Evolutionary conservation across 176 grass and related monocot genomes (phyloP).

Genomic region (Avena sativa): DNA sequence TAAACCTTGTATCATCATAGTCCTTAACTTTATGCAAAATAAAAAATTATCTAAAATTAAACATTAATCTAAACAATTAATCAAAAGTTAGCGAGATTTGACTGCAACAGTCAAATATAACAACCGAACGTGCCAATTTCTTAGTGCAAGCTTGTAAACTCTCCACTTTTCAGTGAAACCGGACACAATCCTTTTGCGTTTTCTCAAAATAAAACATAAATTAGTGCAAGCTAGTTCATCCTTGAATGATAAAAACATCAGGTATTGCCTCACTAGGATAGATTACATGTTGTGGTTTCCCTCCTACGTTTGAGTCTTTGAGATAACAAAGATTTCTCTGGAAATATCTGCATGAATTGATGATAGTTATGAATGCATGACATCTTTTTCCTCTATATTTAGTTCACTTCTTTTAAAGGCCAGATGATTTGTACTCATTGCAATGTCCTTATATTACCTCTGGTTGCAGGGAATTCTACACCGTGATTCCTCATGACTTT

Average conservation of each 20-base stretch:
- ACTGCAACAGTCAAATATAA: constrained; percentile 2
- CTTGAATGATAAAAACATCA: neutral
- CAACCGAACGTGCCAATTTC: neutral
- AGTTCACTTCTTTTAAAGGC: neutral
- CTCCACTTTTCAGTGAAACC: neutral
- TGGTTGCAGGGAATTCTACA: constrained; percentile 64
- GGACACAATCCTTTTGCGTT: neutral
- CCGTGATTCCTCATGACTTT: constrained; percentile 98
- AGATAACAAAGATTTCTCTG: constrained; percentile 25
- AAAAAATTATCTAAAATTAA: neutral
- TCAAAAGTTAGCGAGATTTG: neutral
- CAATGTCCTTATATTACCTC: constrained; percentile 25
- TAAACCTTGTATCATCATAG: neutral
- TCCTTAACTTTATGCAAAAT: neutral
- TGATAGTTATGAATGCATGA: constrained; percentile 1
- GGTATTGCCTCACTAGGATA: constrained; percentile 16
- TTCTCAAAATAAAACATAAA: neutral
- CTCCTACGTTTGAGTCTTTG: neutral
- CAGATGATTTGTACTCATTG: constrained; percentile 9
- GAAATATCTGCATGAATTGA: constrained; percentile 31
- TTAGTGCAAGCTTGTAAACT: constrained; percentile 10
- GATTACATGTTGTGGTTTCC: neutral
- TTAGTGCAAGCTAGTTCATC: constrained; percentile 23
- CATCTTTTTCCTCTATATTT: neutral
- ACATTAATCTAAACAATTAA: neutral